Evolutionary conservation across 257 asterid genomes (phyloP).

Genomic region (Gardenia jasminoides): DNA sequence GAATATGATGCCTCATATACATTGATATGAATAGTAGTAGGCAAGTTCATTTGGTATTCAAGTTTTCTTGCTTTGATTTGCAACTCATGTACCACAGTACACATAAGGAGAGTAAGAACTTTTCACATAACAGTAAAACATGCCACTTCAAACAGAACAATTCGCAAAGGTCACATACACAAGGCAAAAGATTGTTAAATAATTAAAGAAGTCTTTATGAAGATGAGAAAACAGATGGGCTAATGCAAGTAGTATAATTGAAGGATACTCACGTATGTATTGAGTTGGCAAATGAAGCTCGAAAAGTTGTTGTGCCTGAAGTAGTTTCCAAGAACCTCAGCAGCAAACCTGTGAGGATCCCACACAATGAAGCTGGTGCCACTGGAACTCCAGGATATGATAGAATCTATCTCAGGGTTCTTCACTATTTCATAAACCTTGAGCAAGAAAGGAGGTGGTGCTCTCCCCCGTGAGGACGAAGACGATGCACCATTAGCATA

Average conservation of each 20-base stretch:
- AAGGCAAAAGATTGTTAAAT: not conserved
- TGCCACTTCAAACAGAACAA: not conserved
- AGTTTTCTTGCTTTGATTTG: too few relatives aligned
- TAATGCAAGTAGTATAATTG: not conserved
- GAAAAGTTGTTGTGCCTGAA: conserved; percentile 53
- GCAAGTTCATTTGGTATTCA: too few relatives aligned
- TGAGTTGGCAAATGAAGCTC: conserved; percentile 56
- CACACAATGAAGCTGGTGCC: conserved; percentile 52
- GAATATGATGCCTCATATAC: not conserved
- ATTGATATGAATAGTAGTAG: too few relatives aligned
- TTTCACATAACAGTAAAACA: too few relatives aligned
- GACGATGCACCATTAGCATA: not conserved
- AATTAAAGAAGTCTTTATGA: too few relatives aligned
- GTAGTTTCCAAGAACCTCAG: conserved; percentile 39
- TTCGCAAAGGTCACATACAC: not conserved
- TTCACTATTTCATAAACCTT: conserved; percentile 47
- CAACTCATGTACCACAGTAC: not conserved
- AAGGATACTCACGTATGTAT: conserved; percentile 45
- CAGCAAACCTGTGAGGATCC: conserved; percentile 40
- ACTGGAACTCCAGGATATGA: conserved; percentile 39
- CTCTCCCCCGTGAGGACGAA: conserved; percentile 3
- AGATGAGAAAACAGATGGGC: not conserved
- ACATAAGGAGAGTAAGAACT: not conserved
- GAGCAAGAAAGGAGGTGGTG: conserved; percentile 41
- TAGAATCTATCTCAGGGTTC: conserved; percentile 26